phyloP scores from a whole-genome alignment of 345 rosid species.

The Aquilaria sinensis region DNA sequence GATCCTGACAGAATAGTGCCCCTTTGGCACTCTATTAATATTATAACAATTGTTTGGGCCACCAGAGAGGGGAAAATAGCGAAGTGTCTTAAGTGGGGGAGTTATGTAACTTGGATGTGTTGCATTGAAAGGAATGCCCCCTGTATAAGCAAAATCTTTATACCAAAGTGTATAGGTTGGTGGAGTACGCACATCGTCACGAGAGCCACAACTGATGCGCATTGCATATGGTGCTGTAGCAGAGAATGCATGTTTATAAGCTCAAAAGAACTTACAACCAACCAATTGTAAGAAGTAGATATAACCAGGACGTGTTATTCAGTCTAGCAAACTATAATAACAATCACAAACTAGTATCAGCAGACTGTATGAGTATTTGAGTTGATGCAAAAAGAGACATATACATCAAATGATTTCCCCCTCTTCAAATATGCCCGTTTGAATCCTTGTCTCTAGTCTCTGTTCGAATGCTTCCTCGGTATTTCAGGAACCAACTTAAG shows the following conservation, averaged over 20 bases:
- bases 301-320: neutral
- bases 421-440: neutral
- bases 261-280: neutral
- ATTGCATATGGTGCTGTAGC: conserved; percentile 74
- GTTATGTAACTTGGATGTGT: conserved; percentile 44
- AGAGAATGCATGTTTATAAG: conserved; percentile 10
- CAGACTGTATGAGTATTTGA: neutral
- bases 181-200: conserved; percentile 43
- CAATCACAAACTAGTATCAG: neutral
- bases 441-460: too few relatives aligned
- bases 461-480: too few relatives aligned
- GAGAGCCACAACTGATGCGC: conserved; percentile 93
- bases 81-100: conserved; percentile 70
- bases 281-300: neutral
- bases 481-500: neutral
- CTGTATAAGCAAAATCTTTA: conserved; percentile 91
- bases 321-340: neutral
- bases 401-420: neutral
- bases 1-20: conserved; percentile 75
- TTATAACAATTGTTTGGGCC: conserved; percentile 92
- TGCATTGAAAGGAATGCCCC: conserved; percentile 75
- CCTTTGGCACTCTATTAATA: conserved; percentile 60
- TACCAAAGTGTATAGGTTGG: conserved; percentile 85
- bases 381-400: neutral
- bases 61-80: conserved; percentile 83